A percentile compares a stretch with the other conserved stretches of the same genome.
These are phyloP conservation scores for Cyanidium caldarium DNA, from an alignment of 23 red algal species.

Conservation along the genomic window DNA sequence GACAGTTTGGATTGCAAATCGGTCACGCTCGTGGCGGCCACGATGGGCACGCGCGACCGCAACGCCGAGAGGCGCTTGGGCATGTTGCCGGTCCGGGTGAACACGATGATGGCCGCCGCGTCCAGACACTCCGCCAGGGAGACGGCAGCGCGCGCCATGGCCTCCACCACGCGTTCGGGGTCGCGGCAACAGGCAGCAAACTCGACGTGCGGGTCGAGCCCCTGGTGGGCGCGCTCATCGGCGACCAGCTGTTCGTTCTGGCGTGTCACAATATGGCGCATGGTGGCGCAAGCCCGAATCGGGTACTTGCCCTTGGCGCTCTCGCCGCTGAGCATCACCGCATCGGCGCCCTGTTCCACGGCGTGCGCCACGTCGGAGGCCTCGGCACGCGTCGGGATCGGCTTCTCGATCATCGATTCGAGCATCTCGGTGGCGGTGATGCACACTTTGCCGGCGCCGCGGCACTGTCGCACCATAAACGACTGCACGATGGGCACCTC, in stretches of 20 bases:
- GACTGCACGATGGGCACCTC: slow-evolving; percentile 87
- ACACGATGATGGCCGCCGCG: slow-evolving; percentile 71
- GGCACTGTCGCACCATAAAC: slow-evolving; percentile 88
- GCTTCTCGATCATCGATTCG: slow-evolving; percentile 93
- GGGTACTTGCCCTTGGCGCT: slow-evolving; percentile 94
- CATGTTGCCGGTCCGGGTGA: slow-evolving; percentile 74
- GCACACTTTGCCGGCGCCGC: slow-evolving; percentile 63
- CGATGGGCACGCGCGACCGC: slow-evolving; percentile 50
- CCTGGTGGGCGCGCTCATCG: background rate
- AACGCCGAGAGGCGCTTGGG: slow-evolving; percentile 49
- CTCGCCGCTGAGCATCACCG: slow-evolving; percentile 93
- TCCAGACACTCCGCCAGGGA: slow-evolving; percentile 55
- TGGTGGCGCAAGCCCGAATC: slow-evolving; percentile 42
- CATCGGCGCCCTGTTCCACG: slow-evolving; percentile 83
- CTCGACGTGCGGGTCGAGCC: background rate
- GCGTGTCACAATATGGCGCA: slow-evolving; percentile 37
- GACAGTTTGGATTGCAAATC: slow-evolving; percentile 52
- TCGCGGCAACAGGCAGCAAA: background rate
- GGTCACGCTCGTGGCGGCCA: slow-evolving; percentile 50
- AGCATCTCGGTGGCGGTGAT: slow-evolving; percentile 98
- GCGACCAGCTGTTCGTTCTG: slow-evolving; percentile 4
- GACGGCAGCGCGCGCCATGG: slow-evolving; percentile 57
- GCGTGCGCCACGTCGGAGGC: slow-evolving; percentile 94
- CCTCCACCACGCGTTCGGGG: background rate
- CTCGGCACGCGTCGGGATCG: slow-evolving; percentile 78